Conservation (phyloP, 176 grass and related monocot species). For the Poa annua region DNA sequence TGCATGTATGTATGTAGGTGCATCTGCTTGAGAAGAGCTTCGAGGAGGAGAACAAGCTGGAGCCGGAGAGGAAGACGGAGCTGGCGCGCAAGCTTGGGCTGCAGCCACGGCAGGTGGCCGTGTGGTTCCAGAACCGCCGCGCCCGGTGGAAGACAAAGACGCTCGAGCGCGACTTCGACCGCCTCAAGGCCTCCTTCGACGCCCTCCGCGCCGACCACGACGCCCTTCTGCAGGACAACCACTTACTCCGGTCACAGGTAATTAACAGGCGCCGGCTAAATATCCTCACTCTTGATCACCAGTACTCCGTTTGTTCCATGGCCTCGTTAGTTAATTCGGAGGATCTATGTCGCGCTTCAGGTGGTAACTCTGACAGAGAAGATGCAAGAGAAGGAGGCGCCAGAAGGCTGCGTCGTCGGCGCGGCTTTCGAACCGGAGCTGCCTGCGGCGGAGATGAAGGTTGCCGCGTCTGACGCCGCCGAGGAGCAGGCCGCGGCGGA, state of each 20-base stretch:
- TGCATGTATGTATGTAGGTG: conserved; percentile 52
- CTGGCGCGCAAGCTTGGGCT: conserved; percentile 85
- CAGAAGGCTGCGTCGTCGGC: conserved; percentile 24
- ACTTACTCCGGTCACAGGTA: conserved; percentile 77
- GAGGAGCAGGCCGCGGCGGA: background rate
- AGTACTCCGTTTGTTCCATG: background rate
- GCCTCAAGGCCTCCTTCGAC: conserved; percentile 89
- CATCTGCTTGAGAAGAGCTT: conserved; percentile 80
- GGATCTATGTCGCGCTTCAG: conserved; percentile 42
- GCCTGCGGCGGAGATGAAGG: conserved; percentile 36
- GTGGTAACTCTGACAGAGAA: conserved; percentile 84
- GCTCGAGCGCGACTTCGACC: conserved; percentile 94
- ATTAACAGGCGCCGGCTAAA: background rate
- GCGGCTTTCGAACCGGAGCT: background rate
- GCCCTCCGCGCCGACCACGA: conserved; percentile 84
- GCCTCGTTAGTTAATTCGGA: background rate
- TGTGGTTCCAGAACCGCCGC: conserved; percentile 99
- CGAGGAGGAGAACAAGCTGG: conserved; percentile 96
- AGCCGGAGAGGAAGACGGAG: conserved; percentile 97
- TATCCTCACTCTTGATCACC: too few relatives aligned
- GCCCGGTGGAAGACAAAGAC: conserved; percentile 99
- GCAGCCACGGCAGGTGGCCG: conserved; percentile 94
- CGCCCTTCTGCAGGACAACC: conserved; percentile 77
- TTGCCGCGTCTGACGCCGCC: background rate
- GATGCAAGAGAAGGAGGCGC: conserved; percentile 71